phyloP scores from a whole-genome alignment of 192 early-diverging fungal genomes.

The Powellomyces hirtus region DNA sequence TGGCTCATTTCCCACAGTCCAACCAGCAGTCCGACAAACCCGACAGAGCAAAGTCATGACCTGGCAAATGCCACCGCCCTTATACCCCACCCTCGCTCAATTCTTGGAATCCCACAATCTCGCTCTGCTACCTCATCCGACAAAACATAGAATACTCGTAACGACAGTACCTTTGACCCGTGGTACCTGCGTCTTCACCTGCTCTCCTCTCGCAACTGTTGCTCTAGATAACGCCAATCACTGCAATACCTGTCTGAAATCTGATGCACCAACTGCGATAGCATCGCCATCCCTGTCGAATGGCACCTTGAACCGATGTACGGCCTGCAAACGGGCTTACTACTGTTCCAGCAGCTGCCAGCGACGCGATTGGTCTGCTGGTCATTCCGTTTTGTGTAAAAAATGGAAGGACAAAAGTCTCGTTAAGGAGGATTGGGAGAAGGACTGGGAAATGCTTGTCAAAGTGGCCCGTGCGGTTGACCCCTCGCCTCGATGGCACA shows the following conservation, averaged over 20 bases:
- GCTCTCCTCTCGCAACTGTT: conserved; percentile 5
- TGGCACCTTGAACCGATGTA: conserved; percentile 1
- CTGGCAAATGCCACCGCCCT: too few relatives aligned
- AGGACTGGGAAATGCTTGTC: conserved; percentile 30
- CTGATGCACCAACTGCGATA: neutral
- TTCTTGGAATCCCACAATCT: neutral
- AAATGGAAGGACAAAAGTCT: neutral
- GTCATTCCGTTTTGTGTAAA: conserved; percentile 10
- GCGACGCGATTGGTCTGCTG: conserved; percentile 16
- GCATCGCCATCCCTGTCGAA: too few relatives aligned
- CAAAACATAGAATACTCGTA: neutral
- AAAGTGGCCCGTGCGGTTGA: conserved; percentile 8
- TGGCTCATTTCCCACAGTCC: too few relatives aligned
- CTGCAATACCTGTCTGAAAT: neutral
- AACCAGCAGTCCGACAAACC: too few relatives aligned
- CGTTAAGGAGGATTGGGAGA: neutral
- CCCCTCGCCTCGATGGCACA: neutral
- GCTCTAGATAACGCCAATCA: neutral
- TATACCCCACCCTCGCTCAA: too few relatives aligned
- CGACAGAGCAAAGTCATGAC: too few relatives aligned
- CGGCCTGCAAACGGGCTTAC: conserved; percentile 19
- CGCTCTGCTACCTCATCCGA: neutral
- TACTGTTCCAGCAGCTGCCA: conserved; percentile 25
- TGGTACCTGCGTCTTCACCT: conserved; percentile 3
- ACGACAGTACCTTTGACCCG: neutral